A percentile compares a stretch with the other conserved stretches of the same genome.
Evolutionary conservation across 2,329 filamentous ascomycete species (phyloP).

Genomic region (Endoconidiophora laricicola): DNA sequence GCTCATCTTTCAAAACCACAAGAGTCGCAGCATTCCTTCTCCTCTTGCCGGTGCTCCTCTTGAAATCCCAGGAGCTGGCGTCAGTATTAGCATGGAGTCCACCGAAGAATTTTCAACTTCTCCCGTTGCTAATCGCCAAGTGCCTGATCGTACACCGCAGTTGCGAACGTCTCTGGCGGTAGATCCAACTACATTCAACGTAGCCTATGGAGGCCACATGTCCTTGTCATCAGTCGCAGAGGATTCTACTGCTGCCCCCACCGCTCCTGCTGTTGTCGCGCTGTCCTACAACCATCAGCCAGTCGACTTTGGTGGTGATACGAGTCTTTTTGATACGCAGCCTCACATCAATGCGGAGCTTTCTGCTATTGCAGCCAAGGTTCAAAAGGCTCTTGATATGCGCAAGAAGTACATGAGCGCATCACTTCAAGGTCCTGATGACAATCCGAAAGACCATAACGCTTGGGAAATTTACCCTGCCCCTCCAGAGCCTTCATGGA

Average conservation of each 20-base stretch:
- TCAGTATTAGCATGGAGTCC: constrained; percentile 7
- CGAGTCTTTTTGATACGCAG: constrained; percentile 50
- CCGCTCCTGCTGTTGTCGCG: background rate
- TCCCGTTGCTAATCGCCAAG: constrained; percentile 2
- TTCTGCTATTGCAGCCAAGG: constrained; percentile 71
- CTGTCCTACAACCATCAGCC: constrained; percentile 2
- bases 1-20: constrained; percentile 62
- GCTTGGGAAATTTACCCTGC: constrained; percentile 82
- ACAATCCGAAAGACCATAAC: constrained; percentile 76
- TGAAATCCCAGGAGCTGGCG: background rate
- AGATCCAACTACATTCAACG: background rate
- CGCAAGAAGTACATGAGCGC: constrained; percentile 77
- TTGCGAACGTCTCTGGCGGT: background rate
- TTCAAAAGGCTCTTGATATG: constrained; percentile 75
- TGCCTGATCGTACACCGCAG: constrained; percentile 1
- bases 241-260: background rate
- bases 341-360: constrained; percentile 72
- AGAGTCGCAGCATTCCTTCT: constrained; percentile 8
- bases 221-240: constrained; percentile 4
- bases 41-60: constrained; percentile 2
- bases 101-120: constrained; percentile 6
- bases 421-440: constrained; percentile 63
- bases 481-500: constrained; percentile 83
- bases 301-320: constrained; percentile 11
- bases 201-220: background rate